Evolutionary conservation across 1,284 basidiomycete species (phyloP).

Genomic region (Mycena citricolor): DNA sequence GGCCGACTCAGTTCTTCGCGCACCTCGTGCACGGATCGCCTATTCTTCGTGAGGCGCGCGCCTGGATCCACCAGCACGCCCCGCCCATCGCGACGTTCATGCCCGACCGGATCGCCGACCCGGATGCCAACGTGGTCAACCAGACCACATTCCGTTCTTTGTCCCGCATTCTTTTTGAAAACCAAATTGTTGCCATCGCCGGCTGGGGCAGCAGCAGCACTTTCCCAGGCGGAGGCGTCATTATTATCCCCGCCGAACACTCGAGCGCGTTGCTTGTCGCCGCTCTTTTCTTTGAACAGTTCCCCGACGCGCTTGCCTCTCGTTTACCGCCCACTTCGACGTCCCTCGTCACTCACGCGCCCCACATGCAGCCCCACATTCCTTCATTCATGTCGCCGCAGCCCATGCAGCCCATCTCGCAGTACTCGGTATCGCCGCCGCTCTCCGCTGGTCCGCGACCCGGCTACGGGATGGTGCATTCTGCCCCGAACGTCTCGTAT

Average conservation of each 20-base stretch:
- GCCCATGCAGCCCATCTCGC: no score
- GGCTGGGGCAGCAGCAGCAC: conserved; percentile 51
- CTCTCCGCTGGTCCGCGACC: no score
- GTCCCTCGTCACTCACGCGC: conserved; percentile 19
- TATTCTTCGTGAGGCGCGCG: conserved; percentile 46
- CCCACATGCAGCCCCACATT: no score
- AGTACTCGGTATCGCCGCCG: no score
- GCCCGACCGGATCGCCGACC: conserved; percentile 55
- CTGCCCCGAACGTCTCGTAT: no score
- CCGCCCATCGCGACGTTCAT: conserved; percentile 62
- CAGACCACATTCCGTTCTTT: conserved; percentile 53
- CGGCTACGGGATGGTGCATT: no score
- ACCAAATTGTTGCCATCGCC: conserved; percentile 55
- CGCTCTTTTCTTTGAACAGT: conserved; percentile 51
- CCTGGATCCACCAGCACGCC: conserved; percentile 45
- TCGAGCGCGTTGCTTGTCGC: conserved; percentile 58
- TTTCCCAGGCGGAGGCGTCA: conserved; percentile 51
- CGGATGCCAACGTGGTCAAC: conserved; percentile 48
- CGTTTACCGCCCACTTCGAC: conserved; percentile 14
- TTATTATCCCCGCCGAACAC: conserved; percentile 58
- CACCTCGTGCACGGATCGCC: conserved; percentile 43
- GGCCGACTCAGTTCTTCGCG: conserved; percentile 53
- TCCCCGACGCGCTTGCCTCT: conserved; percentile 50
- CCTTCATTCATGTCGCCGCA: no score
- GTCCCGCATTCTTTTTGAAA: conserved; percentile 49